Evolutionary conservation across 2,329 filamentous ascomycete genomes (phyloP), one percentile per base, ranked within the genome.

Genomic region (Rutstroemia sp.): DNA sequence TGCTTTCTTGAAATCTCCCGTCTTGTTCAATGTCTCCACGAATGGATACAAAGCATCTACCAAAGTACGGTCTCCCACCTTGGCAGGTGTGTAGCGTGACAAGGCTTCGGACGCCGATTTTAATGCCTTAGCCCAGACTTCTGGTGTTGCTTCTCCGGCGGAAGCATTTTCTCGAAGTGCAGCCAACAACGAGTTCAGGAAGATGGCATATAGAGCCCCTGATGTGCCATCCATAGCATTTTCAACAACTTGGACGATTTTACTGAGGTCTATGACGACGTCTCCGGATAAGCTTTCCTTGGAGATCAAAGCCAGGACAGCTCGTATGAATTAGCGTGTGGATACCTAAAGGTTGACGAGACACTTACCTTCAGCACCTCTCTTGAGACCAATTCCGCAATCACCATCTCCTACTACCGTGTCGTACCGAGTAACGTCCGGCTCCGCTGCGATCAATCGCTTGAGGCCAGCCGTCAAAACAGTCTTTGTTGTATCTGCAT

Each of bases 31-130:
- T 3, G 79, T 81, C 45, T 89, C 81, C 51, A 95, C 85, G 69
- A 97, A 99, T 1, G 94, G 94, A 60, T 88, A 82, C 50, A 99
- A 76, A 1, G 92, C 91, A 72, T 99, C 94, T 37, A 97, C 81
- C 38, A 97, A 75, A 0, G 94, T 99, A 51, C 94, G 81, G 70
- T 99, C 94, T 27, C 94, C 94, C 0, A 87, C 87, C 53, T 86
- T 83, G 0, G 94, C 94, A 0, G 92, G 92, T 2, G 94, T 99
- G 72, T 97, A 97, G 67, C 79, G 87, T 38, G 78, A 81, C 57
- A 99, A 75, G 1, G 86, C 83, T 19, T 84, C 76, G 60, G 87
- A 82, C 53, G 89, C 88, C 63, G 83, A 78, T 60, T 84, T 76
- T 14, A 96, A 76, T 0, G 91, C 92, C 48, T 60, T 54, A 2